These are phyloP conservation scores for Monosporozyma unispora DNA, from an alignment of 805 yeast species.

Conservation along the genomic window DNA sequence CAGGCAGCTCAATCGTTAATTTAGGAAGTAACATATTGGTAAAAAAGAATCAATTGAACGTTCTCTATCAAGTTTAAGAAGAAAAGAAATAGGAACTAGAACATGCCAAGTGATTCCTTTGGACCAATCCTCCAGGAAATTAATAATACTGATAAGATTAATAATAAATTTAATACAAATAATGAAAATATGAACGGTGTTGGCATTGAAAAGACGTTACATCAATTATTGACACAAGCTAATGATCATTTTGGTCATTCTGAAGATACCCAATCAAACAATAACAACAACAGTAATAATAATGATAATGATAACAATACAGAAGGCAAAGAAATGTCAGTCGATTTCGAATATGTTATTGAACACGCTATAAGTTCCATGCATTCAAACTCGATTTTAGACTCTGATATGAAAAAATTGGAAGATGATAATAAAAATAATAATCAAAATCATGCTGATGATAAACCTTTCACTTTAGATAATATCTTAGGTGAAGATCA, in stretches of 20 bases:
- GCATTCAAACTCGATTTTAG: background rate
- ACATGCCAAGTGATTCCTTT: background rate
- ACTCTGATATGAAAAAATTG: background rate
- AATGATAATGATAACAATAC: background rate
- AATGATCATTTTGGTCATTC: constrained; percentile 6
- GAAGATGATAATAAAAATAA: background rate
- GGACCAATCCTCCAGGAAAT: background rate
- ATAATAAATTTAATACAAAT: background rate
- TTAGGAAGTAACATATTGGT: background rate
- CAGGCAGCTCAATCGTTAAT: background rate
- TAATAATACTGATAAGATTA: background rate
- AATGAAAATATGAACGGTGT: constrained; percentile 4
- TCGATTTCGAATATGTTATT: background rate
- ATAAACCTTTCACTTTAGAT: constrained; percentile 20
- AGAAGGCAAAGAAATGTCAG: background rate
- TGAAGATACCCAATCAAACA: background rate
- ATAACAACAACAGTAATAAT: background rate
- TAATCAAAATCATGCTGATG: constrained; percentile 2
- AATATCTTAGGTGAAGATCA: constrained; percentile 13
- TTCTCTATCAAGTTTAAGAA: too few relatives aligned
- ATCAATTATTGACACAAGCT: constrained; percentile 15
- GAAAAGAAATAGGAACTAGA: background rate
- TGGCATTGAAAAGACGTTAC: constrained; percentile 17
- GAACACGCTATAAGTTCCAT: background rate
- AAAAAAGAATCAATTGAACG: background rate